Evolutionary conservation across 108 stramenopile species (phyloP), one percentile per base, ranked within the genome.

Genomic region (Epipyxis sp.): DNA sequence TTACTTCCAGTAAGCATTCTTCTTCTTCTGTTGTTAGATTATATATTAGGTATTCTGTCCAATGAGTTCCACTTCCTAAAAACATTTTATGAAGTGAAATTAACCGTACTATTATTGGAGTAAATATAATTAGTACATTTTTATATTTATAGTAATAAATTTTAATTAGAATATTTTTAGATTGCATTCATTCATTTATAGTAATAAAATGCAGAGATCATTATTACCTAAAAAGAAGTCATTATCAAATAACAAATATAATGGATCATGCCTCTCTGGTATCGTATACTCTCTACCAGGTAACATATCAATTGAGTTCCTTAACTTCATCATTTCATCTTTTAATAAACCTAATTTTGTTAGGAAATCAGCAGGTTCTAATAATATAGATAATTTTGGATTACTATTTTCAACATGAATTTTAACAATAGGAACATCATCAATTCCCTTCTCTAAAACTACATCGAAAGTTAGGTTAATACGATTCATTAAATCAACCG

Each of bases 281-380:
- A 84, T 69, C 20, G 69, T 41, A 46, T 84, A 84, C 34, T 13
- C 41, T 16, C 83, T 69, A 1, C 82, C 83, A 34, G 80, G 79
- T n/a, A n/a, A n/a, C n/a, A n/a, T n/a, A 67, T 84, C 83, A 78
- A 82, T 84, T 59, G 83, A 79, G 40, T 39, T 83, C 34, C 83
- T 81, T 79, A 84, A 78, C 29, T 84, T 81, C 81, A 20, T 44
- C 3, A 67, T 59, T 68, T 81, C 80, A 44, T 85, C 84, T 34
- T 86, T 84, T 54, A 88, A 74, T 41, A 88, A 80, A 59, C 77
- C 59, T 76, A 84, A 69, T 32, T 78, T 83, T 27, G 59, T 39
- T n/a, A 82, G 54, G 62, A 88, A 84, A 42, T 88, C 88, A 57
- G 80, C 67, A 13, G 86, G 85, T 69, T 87, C 85, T n/a, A 87